Percentiles rank a stretch among this genome's conserved stretches.
phyloP scores from a whole-genome alignment of 164 flowering plant genomes.

The Macadamia integrifolia region DNA sequence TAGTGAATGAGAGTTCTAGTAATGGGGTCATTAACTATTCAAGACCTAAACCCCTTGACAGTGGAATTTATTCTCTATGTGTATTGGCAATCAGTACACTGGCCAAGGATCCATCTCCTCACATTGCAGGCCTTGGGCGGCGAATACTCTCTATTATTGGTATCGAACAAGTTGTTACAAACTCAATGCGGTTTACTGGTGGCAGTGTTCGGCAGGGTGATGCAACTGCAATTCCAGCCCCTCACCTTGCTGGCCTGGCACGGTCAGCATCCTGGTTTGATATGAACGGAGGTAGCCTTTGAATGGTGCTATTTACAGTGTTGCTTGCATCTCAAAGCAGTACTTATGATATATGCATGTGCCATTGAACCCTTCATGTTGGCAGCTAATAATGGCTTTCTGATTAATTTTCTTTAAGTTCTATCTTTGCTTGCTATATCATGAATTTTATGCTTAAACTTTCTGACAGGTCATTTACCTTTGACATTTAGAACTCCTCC shows the following conservation, averaged over 20 bases:
- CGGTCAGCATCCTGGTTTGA: constrained; percentile 95
- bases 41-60: constrained; percentile 57
- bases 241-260: constrained; percentile 63
- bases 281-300: constrained; percentile 66
- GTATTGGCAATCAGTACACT: constrained; percentile 72
- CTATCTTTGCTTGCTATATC: not conserved
- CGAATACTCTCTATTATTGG: constrained; percentile 82
- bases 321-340: not conserved
- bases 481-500: constrained; percentile 96
- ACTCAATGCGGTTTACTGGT: constrained; percentile 35
- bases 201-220: constrained; percentile 37
- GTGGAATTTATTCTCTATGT: constrained; percentile 68
- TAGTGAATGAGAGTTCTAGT: constrained; percentile 46
- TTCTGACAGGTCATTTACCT: constrained; percentile 63
- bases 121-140: constrained; percentile 73
- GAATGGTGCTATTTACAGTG: not conserved
- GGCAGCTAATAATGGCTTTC: no score
- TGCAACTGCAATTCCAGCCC: constrained; percentile 24
- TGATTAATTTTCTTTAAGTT: no score
- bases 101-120: constrained; percentile 95
- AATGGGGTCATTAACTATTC: constrained; percentile 58
- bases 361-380: not conserved
- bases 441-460: constrained; percentile 1
- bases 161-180: constrained; percentile 78
- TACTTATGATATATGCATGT: not conserved